Conservation (phyloP, 306 rosid genomes). For the Vicia villosa region DNA sequence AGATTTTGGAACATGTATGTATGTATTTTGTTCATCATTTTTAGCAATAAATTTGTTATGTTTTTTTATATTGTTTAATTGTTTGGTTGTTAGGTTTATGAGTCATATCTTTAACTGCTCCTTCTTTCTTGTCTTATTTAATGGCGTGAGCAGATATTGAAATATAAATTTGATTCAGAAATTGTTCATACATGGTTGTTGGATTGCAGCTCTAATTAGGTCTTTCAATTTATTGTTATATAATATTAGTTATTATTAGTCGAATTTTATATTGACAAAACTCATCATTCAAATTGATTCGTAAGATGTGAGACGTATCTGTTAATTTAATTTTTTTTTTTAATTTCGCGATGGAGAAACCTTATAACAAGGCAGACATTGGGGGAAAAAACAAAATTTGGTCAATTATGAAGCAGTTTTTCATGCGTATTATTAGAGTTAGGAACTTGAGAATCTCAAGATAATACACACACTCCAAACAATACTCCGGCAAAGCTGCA, state of each 20-base stretch:
- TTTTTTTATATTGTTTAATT: neutral
- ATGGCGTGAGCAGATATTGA: constrained; percentile 2
- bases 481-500: constrained; percentile 30
- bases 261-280: neutral
- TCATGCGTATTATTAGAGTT: constrained; percentile 31
- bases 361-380: neutral
- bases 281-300: too few relatives aligned
- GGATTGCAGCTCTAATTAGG: neutral
- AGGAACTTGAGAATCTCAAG: constrained; percentile 47
- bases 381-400: neutral
- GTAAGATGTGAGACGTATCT: too few relatives aligned
- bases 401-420: constrained; percentile 30
- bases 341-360: neutral
- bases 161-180: neutral
- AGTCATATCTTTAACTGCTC: constrained; percentile 21
- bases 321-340: too few relatives aligned
- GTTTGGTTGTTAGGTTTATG: constrained; percentile 14
- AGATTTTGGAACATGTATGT: neutral
- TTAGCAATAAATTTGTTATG: neutral
- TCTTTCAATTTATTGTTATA: neutral
- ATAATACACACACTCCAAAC: neutral
- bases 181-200: neutral
- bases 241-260: neutral
- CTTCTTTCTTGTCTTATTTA: constrained; percentile 13
- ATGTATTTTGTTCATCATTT: constrained; percentile 9